Base-by-base conservation (phyloP, 2,329 filamentous ascomycete genomes). In the Trichoderma sp. region DNA sequence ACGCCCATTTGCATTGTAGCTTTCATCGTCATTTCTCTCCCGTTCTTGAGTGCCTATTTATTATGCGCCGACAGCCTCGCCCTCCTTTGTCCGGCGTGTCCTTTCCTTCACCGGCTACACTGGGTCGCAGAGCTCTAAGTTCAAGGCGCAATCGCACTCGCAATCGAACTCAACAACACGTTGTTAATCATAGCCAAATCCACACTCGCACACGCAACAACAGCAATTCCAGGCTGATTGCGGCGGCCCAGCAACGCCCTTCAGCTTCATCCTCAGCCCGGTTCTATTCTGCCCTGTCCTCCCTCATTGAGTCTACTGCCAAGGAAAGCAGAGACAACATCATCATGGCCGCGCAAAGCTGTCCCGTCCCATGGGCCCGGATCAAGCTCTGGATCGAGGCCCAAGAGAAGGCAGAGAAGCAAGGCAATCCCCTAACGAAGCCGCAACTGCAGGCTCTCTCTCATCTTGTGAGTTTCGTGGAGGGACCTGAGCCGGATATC, bases 391-490 rank as follows among this genome's bases (percentile, higher is more conserved):
- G 82, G 82, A 79, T 85, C 68, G 79, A 80, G 28, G 59, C 78
- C 23, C 82, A 86, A 64, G 83, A 84, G 70, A 76, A 77, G 2
- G 77, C 76, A 57, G 81, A 84, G 75, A 43, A 74, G 7, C 73
- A 78, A 43, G 77, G 77, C 7, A 55, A 50, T 73, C 15, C 81
- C 83, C 0, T 87, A 34, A 80, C 81, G 0, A 77, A 78, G 5
- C 73, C 76, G 5, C 81, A 88, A 75, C 76, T 78, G 11, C 76
- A 79, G 50, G 82, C 84, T 17, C 76, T 88, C 30, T 77, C 79
- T 1, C 76, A 80, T 6, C 79, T 88, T 59, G 78, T 83, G 67
- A 73, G 76, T 2, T 77, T 79, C 32, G 59, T 72, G 13, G 59
- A 62, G 6, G 75, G 72, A n/a, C 70, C 74, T 6, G 79, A 80